phyloP scores from a whole-genome alignment of 768 basidiomycete genomes.

The Agrocybe pediades region DNA sequence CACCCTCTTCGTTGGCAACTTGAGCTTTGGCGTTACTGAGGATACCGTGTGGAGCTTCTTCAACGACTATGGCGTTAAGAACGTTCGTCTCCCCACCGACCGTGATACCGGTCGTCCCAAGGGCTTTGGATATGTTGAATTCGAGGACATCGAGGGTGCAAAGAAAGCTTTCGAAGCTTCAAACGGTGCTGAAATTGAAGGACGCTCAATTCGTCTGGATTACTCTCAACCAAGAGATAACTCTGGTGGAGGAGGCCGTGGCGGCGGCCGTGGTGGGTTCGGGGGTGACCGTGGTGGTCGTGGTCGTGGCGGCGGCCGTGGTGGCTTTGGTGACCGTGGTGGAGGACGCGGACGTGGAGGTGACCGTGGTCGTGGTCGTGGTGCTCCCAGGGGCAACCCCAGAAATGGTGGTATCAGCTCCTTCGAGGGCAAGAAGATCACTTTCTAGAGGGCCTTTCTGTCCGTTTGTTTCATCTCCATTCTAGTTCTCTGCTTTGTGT shows the following conservation, averaged over 20 bases:
- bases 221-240: slow-evolving; percentile 81
- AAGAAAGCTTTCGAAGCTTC: slow-evolving; percentile 76
- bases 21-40: slow-evolving; percentile 79
- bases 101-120: slow-evolving; percentile 88
- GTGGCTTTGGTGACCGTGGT: slow-evolving; percentile 38
- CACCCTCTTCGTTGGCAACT: slow-evolving; percentile 89
- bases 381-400: slow-evolving; percentile 38
- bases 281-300: slow-evolving; percentile 47
- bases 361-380: slow-evolving; percentile 34
- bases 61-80: slow-evolving; percentile 85
- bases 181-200: slow-evolving; percentile 76
- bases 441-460: slow-evolving; percentile 53
- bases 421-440: slow-evolving; percentile 70
- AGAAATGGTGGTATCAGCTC: slow-evolving; percentile 67
- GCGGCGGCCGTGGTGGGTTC: slow-evolving; percentile 41
- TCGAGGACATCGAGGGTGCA: slow-evolving; percentile 76
- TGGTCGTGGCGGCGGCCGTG: slow-evolving; percentile 43
- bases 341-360: slow-evolving; percentile 40
- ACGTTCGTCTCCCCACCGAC: slow-evolving; percentile 90
- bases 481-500: background rate
- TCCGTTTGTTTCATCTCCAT: slow-evolving; percentile 4
- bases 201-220: slow-evolving; percentile 81
- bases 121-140: slow-evolving; percentile 97
- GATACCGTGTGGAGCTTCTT: slow-evolving; percentile 90
- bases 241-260: slow-evolving; percentile 53